A percentile compares a stretch with the other conserved stretches of the same genome.
Conservation (phyloP, 2,329 filamentous ascomycete genomes). For the Setomelanomma holmii region DNA sequence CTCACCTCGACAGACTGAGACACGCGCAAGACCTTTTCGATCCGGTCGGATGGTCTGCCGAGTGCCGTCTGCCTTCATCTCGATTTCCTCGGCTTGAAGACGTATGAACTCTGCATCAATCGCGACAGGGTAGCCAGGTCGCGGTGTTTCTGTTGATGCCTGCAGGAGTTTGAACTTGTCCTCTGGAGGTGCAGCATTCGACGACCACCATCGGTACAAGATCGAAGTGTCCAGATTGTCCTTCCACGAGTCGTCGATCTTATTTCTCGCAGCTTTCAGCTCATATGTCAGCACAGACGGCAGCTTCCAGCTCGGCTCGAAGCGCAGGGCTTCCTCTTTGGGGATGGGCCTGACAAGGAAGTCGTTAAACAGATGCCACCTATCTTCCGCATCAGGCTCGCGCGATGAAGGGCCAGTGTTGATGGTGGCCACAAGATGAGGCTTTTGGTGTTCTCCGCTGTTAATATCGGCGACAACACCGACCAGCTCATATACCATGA, state of each 20-base stretch:
- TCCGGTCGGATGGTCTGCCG: conserved; percentile 91
- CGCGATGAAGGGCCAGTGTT: conserved; percentile 77
- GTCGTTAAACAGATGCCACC: conserved; percentile 98
- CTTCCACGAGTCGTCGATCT: conserved; percentile 87
- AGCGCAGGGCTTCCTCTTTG: conserved; percentile 83
- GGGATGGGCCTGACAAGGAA: conserved; percentile 86
- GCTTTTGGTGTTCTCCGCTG: conserved; percentile 81
- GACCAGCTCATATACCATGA: conserved; percentile 89
- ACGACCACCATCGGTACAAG: conserved; percentile 75
- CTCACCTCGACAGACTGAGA: conserved; percentile 84
- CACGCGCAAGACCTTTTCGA: conserved; percentile 88
- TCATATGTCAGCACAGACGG: conserved; percentile 90
- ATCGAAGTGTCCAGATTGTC: conserved; percentile 81
- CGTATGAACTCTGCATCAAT: conserved; percentile 97
- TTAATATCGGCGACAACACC: conserved; percentile 92
- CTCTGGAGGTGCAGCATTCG: conserved; percentile 48
- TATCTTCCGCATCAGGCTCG: conserved; percentile 65
- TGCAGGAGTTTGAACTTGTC: conserved; percentile 69
- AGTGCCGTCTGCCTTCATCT: conserved; percentile 93
- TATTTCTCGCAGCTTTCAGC: conserved; percentile 78
- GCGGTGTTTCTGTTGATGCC: conserved; percentile 68
- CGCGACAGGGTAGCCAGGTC: conserved; percentile 77
- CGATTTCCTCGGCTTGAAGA: conserved; percentile 89
- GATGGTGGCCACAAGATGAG: conserved; percentile 89
- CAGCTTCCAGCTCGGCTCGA: conserved; percentile 90